Conservation (phyloP, 345 rosid genomes). For the Syzygium oleosum region DNA sequence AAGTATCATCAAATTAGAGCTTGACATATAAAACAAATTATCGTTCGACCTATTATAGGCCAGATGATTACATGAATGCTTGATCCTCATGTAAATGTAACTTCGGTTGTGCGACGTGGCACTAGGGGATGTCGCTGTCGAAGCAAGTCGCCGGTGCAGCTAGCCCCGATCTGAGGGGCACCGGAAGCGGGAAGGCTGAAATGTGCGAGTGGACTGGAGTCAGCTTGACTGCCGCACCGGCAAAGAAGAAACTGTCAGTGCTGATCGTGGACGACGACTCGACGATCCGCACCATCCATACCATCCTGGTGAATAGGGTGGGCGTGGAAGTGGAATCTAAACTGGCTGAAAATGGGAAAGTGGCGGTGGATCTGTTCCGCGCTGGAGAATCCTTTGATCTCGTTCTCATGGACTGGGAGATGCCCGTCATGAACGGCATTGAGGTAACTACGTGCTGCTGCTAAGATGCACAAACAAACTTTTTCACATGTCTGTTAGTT, state of each 20-base stretch:
- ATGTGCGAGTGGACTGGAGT: background rate
- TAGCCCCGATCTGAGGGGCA: background rate
- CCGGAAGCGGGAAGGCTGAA: background rate
- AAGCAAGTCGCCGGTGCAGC: background rate
- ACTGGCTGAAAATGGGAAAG: slow-evolving; percentile 19
- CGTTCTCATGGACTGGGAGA: slow-evolving; percentile 34
- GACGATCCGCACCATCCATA: slow-evolving; percentile 2
- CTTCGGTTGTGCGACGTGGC: background rate
- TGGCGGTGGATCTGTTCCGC: slow-evolving; percentile 22
- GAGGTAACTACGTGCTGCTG: slow-evolving; percentile 11
- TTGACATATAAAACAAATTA: background rate
- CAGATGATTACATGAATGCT: background rate
- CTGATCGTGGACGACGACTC: slow-evolving; percentile 31
- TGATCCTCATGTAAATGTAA: background rate
- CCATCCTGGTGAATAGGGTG: background rate
- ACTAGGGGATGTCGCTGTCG: background rate
- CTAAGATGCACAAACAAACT: background rate
- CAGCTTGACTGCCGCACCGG: background rate
- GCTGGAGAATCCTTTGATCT: slow-evolving; percentile 17
- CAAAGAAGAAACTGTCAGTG: background rate
- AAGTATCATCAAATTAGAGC: background rate
- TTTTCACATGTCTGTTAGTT: background rate
- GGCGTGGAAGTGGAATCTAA: background rate
- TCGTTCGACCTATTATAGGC: background rate
- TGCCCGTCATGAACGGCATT: slow-evolving; percentile 38